Evolutionary conservation across 148 eudicot genomes (phyloP), one percentile per base, ranked within the genome.

Genomic region (Fagopyrum homotropicum): DNA sequence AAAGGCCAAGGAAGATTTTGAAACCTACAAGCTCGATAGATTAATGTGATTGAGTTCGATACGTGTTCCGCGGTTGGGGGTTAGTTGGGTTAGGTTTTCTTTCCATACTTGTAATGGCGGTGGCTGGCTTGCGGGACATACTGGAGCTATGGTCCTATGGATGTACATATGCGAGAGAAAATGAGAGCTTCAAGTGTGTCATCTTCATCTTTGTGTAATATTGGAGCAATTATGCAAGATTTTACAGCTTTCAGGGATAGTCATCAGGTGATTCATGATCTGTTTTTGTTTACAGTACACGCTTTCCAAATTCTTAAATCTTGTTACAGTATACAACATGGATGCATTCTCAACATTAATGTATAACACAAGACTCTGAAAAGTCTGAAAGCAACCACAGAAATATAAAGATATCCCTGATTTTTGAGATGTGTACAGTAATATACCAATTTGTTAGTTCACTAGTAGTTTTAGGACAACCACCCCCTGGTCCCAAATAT

Each of bases 51-150:
- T 9, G 69, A 63, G 43, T 35, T 43, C 9, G 17, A 63, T 44
- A 0, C 1, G 45, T 11, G 45, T 10, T 63, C 7, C 11, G n/a
- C 69, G 9, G 12, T 30, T 59, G 4, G 22, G 59, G 59, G 22
- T 16, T 55, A 17, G 22, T 16, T 55, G 22, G 17, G 26, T 63
- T 35, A 29, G 12, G 4, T 63, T 63, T 63, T 30, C 6, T 30
- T 29, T 63, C 44, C 69, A 29, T 29, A 63, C 69, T 29, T 63
- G 69, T 35, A 66, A 66, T 66, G 71, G 47, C 43, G 47, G 29
- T 26, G 44, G 43, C 29, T 61, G 43, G 68, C 43, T 61, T 40
- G 9, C 40, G 11, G 6, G 45, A 64, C 45, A 40, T 12, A 35
- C 19, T 15, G 46, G 71, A 15, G 46, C 45, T 66, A 46, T 15